Evolutionary conservation across 176 grass and related monocot genomes (phyloP), one percentile per base, ranked within the genome.

Genomic region (Lolium rigidum): DNA sequence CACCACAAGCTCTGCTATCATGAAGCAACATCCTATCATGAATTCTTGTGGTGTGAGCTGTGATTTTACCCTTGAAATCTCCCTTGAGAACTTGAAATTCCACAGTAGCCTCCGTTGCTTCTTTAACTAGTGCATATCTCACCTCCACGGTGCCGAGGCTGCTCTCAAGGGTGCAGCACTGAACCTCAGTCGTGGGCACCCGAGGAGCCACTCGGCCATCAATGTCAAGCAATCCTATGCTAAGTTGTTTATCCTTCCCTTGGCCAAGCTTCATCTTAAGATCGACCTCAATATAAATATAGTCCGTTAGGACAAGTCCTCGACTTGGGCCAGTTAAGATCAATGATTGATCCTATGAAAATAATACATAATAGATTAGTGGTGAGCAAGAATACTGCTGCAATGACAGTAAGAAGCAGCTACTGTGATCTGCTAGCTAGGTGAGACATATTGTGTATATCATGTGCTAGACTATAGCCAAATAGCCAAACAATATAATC

Each of bases 81-180:
- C 46, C 79, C 26, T 68, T 0, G 0, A 67, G 4, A 68, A 81
- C 25, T 54, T 65, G 17, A 52, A 52, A n/a, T 21, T 9, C 46
- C 51, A 81, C 50, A 38, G 46, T 81, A 35, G 16, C 25, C 62
- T 81, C 79, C 5, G 66, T 49, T n/a, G 62, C 79, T 52, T 22
- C 6, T 81, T 21, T 51, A 26, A 68, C 44, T 35, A 81, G 22
- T 52, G 61, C 79, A 68, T 81, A 81, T 48, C 64, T 2, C 16
- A 81, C 62, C 3, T 81, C 79, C 2, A 81, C 26, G 3, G 48
- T 82, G 52, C 80, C 69, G 14, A 82, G 80, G 10, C 63, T 54
- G 47, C 63, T 69, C 17, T 11, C 22, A 62, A 24, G 22, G 3
- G 59, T 62, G 59, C 21, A 62, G 22, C 59, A 1, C 59, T 25